Evolutionary conservation across 2,329 filamentous ascomycete species (phyloP).

Genomic region (Zymoseptoria ardabiliae): DNA sequence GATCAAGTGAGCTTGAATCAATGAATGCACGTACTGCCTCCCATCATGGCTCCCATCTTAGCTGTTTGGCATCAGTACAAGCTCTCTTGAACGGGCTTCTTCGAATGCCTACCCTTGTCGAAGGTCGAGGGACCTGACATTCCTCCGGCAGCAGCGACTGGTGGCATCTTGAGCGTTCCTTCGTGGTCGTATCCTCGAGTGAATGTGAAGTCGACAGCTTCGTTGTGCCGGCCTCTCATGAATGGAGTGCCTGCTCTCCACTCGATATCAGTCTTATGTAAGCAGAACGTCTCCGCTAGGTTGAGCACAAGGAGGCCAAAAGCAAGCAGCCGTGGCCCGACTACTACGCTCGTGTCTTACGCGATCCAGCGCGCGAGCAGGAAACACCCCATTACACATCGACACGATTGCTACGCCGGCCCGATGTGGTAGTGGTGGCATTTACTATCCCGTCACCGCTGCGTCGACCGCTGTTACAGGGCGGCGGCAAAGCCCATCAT

Average conservation of each 20-base stretch:
- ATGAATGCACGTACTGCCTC: conserved; percentile 64
- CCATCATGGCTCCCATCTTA: conserved; percentile 99
- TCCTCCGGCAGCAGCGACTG: conserved; percentile 26
- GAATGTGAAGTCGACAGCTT: not conserved
- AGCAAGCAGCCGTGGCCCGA: not conserved
- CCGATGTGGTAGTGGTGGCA: not conserved
- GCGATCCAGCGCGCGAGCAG: not conserved
- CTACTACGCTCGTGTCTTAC: not conserved
- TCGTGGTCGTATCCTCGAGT: not conserved
- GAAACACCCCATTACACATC: not conserved
- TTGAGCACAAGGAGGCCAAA: not conserved
- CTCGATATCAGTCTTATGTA: not conserved
- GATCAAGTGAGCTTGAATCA: not conserved
- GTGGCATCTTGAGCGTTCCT: conserved; percentile 24
- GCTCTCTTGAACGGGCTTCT: not conserved
- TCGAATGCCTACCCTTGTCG: conserved; percentile 59
- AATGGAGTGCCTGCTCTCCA: not conserved
- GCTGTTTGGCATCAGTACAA: conserved; percentile 45
- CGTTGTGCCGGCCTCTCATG: not conserved
- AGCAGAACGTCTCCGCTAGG: not conserved
- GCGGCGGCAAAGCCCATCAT: not conserved
- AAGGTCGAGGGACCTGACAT: conserved; percentile 55
- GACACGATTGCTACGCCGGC: not conserved
- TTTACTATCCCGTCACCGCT: not conserved
- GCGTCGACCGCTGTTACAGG: not conserved